phyloP scores from a whole-genome alignment of 805 yeast genomes.

The Torulaspora franciscae region DNA sequence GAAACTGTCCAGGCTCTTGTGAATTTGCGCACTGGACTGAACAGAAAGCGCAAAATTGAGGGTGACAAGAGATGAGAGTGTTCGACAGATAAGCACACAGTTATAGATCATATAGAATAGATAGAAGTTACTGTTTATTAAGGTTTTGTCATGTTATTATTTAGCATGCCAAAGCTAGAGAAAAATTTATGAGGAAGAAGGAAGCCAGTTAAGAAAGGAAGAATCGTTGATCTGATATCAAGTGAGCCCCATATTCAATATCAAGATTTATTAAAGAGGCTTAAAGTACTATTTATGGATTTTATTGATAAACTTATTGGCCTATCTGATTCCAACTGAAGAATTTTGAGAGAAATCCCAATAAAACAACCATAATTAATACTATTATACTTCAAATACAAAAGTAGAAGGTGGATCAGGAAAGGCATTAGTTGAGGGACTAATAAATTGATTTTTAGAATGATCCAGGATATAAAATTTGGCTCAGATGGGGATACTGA shows the following conservation, averaged over 20 bases:
- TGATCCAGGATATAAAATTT: not conserved
- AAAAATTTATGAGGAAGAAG: conserved; percentile 2
- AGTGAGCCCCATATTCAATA: too few relatives aligned
- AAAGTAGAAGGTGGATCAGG: not conserved
- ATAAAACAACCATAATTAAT: not conserved
- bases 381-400: not conserved
- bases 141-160: conserved; percentile 1
- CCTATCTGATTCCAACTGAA: not conserved
- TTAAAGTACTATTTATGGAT: not conserved
- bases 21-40: conserved; percentile 33
- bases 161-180: not conserved
- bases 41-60: conserved; percentile 20
- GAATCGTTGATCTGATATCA: not conserved
- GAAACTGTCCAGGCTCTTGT: conserved; percentile 35
- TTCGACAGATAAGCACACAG: not conserved
- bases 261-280: not conserved
- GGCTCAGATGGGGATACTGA: not conserved
- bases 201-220: not conserved
- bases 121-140: not conserved
- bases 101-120: not conserved
- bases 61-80: conserved; percentile 6
- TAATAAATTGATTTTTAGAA: not conserved
- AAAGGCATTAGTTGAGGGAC: not conserved
- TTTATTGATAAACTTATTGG: not conserved
- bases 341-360: not conserved